phyloP scores from a whole-genome alignment of 2,329 filamentous ascomycete species.

The Pleomassaria siparia region DNA sequence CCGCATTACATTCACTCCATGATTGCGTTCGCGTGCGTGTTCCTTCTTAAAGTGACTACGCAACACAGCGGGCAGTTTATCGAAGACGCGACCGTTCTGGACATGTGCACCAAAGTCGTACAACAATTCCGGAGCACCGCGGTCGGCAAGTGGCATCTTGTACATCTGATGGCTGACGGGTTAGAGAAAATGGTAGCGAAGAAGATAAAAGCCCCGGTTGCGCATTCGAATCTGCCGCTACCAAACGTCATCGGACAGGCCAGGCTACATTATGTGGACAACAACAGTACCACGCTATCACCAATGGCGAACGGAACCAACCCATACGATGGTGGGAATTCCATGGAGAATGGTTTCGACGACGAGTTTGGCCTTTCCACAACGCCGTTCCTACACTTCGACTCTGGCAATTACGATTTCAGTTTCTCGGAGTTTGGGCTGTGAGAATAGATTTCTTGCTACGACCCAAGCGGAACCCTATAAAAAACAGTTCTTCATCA shows the following conservation, averaged over 20 bases:
- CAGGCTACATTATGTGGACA: constrained; percentile 11
- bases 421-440: constrained; percentile 7
- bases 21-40: constrained; percentile 57
- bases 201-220: constrained; percentile 15
- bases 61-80: constrained; percentile 47
- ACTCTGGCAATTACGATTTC: constrained; percentile 27
- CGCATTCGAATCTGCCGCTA: constrained; percentile 2
- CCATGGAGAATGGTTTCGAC: constrained; percentile 16
- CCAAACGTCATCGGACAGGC: constrained; percentile 10
- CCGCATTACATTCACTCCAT: constrained; percentile 57
- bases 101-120: constrained; percentile 44
- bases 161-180: constrained; percentile 51
- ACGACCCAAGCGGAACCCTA: too few species aligned
- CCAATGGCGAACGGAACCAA: constrained; percentile 12
- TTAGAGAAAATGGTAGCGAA: constrained; percentile 45
- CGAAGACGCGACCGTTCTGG: constrained; percentile 40
- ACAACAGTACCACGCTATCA: constrained; percentile 10
- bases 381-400: constrained; percentile 29
- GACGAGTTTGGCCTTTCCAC: constrained; percentile 26
- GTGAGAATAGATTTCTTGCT: too few species aligned
- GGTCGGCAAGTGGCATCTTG: constrained; percentile 50
- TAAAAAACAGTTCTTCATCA: too few species aligned
- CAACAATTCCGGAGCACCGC: constrained; percentile 45
- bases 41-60: constrained; percentile 52
- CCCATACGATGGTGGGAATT: constrained; percentile 13